These are phyloP conservation scores for Dispira parvispora DNA, from an alignment of 192 early-diverging fungal species.

Conservation along the genomic window DNA sequence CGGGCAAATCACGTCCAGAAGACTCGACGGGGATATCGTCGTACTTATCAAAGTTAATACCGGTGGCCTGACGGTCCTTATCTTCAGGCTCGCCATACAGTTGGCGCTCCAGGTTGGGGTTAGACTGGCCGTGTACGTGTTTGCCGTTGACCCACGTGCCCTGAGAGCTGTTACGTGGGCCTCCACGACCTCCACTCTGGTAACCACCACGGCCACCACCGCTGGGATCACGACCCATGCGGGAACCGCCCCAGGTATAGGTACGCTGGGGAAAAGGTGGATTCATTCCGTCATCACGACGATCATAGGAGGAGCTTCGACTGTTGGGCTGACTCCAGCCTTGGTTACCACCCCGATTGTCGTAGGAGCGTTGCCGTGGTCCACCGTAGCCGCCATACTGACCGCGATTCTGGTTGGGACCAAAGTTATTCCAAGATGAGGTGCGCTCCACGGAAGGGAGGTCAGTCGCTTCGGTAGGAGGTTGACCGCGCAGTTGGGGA, in stretches of 20 bases:
- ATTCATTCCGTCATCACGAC: constrained; percentile 24
- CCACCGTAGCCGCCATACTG: too few species aligned
- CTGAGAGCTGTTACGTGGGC: constrained; percentile 13
- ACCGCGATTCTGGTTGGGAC: not conserved
- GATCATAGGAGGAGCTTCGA: constrained; percentile 12
- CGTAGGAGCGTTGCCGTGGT: constrained; percentile 9
- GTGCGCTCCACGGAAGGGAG: constrained; percentile 29
- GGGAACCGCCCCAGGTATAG: constrained; percentile 28
- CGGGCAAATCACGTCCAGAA: constrained; percentile 48
- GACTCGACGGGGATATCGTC: constrained; percentile 96
- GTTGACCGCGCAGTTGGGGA: constrained; percentile 42
- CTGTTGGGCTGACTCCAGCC: constrained; percentile 14
- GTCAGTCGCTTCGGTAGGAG: constrained; percentile 26
- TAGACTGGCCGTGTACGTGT: constrained; percentile 59
- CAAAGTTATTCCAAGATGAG: constrained; percentile 25
- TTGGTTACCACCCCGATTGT: constrained; percentile 23
- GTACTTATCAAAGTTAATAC: constrained; percentile 99
- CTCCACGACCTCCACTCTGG: constrained; percentile 19
- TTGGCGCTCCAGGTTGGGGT: constrained; percentile 62
- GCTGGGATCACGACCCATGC: constrained; percentile 17
- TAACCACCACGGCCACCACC: constrained; percentile 17
- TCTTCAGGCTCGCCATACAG: constrained; percentile 61
- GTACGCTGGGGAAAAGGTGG: constrained; percentile 18
- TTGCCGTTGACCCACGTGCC: constrained; percentile 63
- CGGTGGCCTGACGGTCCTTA: constrained; percentile 60